Evolutionary conservation across 441 rosid species (phyloP), one percentile per base, ranked within the genome.

Genomic region (Kokia cookei): DNA sequence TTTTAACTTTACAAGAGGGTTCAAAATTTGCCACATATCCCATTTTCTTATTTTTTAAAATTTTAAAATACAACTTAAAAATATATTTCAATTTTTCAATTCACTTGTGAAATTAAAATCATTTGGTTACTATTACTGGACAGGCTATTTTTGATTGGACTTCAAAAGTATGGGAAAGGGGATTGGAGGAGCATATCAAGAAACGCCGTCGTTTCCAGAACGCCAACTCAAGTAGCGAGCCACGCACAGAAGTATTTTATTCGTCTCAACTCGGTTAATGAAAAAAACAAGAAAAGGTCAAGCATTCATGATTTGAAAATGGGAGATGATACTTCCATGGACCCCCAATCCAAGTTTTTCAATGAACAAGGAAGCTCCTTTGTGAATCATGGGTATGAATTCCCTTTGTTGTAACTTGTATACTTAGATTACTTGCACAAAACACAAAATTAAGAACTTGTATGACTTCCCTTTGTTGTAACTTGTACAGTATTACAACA

Each of bases 181-280:
- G 72, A 69, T 32, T 69, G 72, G 72, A 51, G 72, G 14, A 69
- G 72, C 47, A 69, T 69, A 51, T 69, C 61, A 2, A 32, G 72
- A 32, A 69, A 69, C 32, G 72, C 72, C 2, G 72, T 69, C 0
- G 72, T 69, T 29, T 69, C 72, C 2, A 69, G 61, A 0, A 69
- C 61, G 10, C 72, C 72, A 4, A 51, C 72, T 10, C 72, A 69
- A n/a, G 72, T 69, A 3, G 72, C 72, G 19, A 69, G 72, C 72
- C 72, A 69, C 32, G 72, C 72, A 8, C 72, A 69, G 19, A 69
- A 69, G 61, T 69, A 51, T 35, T 69, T 69, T 17, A 61, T 69
- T 17, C 60, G 72, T 9, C 11, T 51, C 11, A 69, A 51, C 72
- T 69, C 72, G 0, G 35, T 15, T 11, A 69, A 51, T 6, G 35